Evolutionary conservation across 1,284 basidiomycete genomes (phyloP).

Genomic region (Exobasidium rhododendri): DNA sequence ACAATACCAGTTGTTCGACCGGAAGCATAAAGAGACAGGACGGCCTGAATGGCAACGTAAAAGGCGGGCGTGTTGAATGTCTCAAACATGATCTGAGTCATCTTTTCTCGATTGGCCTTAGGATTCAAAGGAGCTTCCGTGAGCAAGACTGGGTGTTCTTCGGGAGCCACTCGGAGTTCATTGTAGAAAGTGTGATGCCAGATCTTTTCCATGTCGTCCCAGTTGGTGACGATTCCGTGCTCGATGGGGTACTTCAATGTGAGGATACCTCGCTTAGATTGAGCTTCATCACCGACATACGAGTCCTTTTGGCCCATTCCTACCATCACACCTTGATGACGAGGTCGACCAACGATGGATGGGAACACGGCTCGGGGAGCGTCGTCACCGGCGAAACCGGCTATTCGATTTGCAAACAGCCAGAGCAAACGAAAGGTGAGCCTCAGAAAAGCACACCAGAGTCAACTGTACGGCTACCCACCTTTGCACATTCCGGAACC

Average conservation of each 20-base stretch:
- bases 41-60: constrained; percentile 90
- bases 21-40: constrained; percentile 85
- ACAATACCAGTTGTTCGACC: constrained; percentile 91
- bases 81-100: constrained; percentile 97
- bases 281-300: constrained; percentile 71
- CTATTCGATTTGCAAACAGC: constrained; percentile 16
- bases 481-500: constrained; percentile 56
- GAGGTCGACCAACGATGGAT: constrained; percentile 86
- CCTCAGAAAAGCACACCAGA: constrained; percentile 7
- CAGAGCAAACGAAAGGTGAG: background rate
- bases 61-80: constrained; percentile 91
- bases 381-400: constrained; percentile 69
- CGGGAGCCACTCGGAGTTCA: constrained; percentile 61
- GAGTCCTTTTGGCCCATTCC: constrained; percentile 59
- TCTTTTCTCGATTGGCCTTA: constrained; percentile 91
- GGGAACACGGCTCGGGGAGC: constrained; percentile 74
- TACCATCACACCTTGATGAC: constrained; percentile 87
- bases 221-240: constrained; percentile 82
- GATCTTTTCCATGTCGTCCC: constrained; percentile 60
- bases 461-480: constrained; percentile 18
- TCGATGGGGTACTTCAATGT: constrained; percentile 68
- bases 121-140: constrained; percentile 94
- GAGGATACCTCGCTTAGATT: constrained; percentile 91
- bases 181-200: constrained; percentile 57
- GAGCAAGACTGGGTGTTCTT: constrained; percentile 89